Evolutionary conservation across 108 stramenopile genomes (phyloP).

Genomic region (Skeletonema menzelii): DNA sequence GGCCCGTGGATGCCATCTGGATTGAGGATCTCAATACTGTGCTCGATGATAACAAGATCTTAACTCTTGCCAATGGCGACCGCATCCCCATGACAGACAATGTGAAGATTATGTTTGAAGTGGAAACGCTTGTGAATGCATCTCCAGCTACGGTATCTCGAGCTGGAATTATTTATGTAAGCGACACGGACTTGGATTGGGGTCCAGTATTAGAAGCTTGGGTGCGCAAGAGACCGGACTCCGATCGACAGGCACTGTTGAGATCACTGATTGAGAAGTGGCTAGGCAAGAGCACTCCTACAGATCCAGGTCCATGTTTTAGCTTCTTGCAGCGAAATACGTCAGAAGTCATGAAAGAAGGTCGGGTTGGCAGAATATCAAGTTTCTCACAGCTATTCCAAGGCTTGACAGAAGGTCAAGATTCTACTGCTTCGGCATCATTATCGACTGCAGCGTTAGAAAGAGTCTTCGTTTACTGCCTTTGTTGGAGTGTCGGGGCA

Average conservation of each 20-base stretch:
- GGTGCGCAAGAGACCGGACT: conserved; percentile 70
- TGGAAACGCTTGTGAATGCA: conserved; percentile 88
- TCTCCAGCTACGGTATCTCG: conserved; percentile 94
- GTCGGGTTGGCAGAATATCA: conserved; percentile 78
- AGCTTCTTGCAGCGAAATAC: conserved; percentile 72
- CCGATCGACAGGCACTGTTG: conserved; percentile 59
- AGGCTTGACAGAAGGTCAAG: conserved; percentile 60
- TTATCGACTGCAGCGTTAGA: conserved; percentile 48
- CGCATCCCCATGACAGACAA: conserved; percentile 95
- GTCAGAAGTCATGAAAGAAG: conserved; percentile 74
- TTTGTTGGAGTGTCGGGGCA: conserved; percentile 88
- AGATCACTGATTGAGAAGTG: conserved; percentile 67
- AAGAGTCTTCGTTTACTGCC: conserved; percentile 79
- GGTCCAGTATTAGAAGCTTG: conserved; percentile 83
- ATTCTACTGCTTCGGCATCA: conserved; percentile 30
- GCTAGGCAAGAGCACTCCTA: conserved; percentile 67
- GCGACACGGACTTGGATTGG: conserved; percentile 90
- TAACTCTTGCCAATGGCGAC: conserved; percentile 91
- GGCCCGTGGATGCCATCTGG: conserved; percentile 95
- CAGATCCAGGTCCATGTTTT: conserved; percentile 79
- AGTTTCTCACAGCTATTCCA: conserved; percentile 78
- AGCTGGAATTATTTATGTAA: conserved; percentile 92
- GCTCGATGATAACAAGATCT: conserved; percentile 89
- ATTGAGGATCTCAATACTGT: conserved; percentile 95
- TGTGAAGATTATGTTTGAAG: conserved; percentile 88